Evolutionary conservation across 345 rosid genomes (phyloP).

Genomic region (Ailanthus altissimus): DNA sequence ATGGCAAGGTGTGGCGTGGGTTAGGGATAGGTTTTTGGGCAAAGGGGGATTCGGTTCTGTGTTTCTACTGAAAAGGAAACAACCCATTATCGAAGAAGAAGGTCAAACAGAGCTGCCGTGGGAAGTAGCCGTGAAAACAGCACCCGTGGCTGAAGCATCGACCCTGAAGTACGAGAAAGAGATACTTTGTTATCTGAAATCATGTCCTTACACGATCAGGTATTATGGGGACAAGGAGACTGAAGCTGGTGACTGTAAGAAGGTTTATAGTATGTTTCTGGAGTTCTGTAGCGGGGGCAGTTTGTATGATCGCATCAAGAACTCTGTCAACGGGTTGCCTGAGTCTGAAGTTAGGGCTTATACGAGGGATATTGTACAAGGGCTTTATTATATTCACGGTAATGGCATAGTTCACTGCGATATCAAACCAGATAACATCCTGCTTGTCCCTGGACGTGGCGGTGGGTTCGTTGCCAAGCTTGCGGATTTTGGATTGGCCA

Average conservation of each 20-base stretch:
- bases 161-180: not conserved
- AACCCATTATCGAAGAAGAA: not conserved
- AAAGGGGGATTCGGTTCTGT: not conserved
- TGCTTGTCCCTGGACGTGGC: not conserved
- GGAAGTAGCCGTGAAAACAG: not conserved
- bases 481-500: conserved; percentile 11
- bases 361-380: not conserved
- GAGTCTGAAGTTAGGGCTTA: not conserved
- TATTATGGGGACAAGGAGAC: not conserved
- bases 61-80: not conserved
- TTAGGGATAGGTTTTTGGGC: not conserved
- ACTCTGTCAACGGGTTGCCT: not conserved
- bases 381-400: not conserved
- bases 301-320: not conserved
- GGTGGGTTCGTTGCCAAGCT: not conserved
- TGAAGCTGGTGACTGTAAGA: not conserved
- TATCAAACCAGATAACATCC: not conserved
- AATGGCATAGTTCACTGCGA: conserved; percentile 9
- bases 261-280: not conserved
- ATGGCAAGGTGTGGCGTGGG: not conserved
- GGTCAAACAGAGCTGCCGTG: no score
- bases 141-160: not conserved
- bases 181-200: not conserved
- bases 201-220: not conserved
- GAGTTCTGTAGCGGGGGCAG: not conserved